A percentile compares a stretch with the other conserved stretches of the same genome.
These are phyloP conservation scores for Mycena sanguinolenta DNA, from an alignment of 768 basidiomycete species.

Conservation along the genomic window DNA sequence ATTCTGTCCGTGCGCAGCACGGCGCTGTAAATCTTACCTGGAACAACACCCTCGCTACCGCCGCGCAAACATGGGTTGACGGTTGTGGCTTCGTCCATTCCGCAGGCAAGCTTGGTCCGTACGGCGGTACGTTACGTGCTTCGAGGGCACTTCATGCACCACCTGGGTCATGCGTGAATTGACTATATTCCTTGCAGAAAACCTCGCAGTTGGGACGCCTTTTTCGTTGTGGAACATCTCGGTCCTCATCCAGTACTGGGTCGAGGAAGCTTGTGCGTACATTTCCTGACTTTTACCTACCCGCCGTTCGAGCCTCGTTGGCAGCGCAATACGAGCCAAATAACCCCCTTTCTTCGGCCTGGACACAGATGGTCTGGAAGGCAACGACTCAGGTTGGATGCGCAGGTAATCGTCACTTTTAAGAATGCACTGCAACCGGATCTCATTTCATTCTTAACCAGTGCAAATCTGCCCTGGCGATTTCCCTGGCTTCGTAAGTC, in stretches of 20 bases:
- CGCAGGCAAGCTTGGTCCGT: conserved; percentile 48
- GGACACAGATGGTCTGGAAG: conserved; percentile 68
- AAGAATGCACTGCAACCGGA: not conserved
- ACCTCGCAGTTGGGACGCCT: conserved; percentile 63
- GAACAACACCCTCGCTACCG: conserved; percentile 55
- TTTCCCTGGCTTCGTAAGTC: conserved; percentile 49
- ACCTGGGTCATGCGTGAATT: not conserved
- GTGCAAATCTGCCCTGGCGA: conserved; percentile 52
- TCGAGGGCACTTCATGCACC: not conserved
- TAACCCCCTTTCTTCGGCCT: conserved; percentile 59
- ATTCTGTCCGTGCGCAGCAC: conserved; percentile 56
- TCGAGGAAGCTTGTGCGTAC: conserved; percentile 57
- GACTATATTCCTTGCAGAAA: conserved; percentile 50
- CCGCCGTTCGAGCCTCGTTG: conserved; percentile 1
- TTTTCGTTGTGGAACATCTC: conserved; percentile 45
- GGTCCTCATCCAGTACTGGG: conserved; percentile 55
- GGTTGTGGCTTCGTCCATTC: conserved; percentile 64
- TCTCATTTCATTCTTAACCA: conserved; percentile 1
- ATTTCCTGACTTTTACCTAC: conserved; percentile 13
- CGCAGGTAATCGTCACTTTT: conserved; percentile 39
- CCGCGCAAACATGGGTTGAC: conserved; percentile 62
- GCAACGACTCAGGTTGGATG: conserved; percentile 59
- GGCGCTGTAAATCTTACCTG: conserved; percentile 61
- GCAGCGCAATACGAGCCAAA: conserved; percentile 53
- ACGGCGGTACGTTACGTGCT: conserved; percentile 50